phyloP scores from a whole-genome alignment of 2,329 filamentous ascomycete genomes.

The Didymella keratinophila region DNA sequence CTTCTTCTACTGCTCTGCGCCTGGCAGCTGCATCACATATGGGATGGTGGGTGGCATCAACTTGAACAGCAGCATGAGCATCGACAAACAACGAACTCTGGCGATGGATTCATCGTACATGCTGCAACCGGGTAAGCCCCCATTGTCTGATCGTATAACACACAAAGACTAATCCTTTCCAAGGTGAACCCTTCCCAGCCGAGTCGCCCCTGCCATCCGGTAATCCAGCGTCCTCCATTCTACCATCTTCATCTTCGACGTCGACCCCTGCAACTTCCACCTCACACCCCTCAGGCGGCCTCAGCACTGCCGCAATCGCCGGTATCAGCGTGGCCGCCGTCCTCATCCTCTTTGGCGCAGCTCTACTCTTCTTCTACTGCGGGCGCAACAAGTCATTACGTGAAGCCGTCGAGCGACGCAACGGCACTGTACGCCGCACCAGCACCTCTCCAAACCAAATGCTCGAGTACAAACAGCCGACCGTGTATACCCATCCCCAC shows the following conservation, averaged over 20 bases:
- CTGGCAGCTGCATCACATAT: slow-evolving; percentile 68
- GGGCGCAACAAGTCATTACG: slow-evolving; percentile 32
- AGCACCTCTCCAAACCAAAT: slow-evolving; percentile 5
- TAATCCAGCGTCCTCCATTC: slow-evolving; percentile 8
- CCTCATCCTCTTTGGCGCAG: slow-evolving; percentile 29
- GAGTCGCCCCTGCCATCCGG: slow-evolving; percentile 26
- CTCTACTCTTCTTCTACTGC: slow-evolving; percentile 39
- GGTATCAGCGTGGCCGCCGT: slow-evolving; percentile 67
- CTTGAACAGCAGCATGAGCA: slow-evolving; percentile 49
- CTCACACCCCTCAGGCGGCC: slow-evolving; percentile 4
- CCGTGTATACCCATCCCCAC: background rate
- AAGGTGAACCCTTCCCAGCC: slow-evolving; percentile 44
- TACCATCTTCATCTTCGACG: slow-evolving; percentile 9
- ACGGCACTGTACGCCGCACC: slow-evolving; percentile 22
- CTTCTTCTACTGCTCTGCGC: slow-evolving; percentile 60
- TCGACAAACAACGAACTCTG: slow-evolving; percentile 35
- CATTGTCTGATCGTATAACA: too few species aligned
- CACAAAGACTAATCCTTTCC: background rate
- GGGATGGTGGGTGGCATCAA: slow-evolving; percentile 83
- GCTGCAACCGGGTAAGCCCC: slow-evolving; percentile 34
- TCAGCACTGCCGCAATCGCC: slow-evolving; percentile 52
- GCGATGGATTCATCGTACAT: slow-evolving; percentile 39
- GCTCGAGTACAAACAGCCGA: background rate
- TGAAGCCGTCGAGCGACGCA: slow-evolving; percentile 35
- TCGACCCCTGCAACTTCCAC: background rate